Evolutionary conservation across 169 alveolate genomes (phyloP).

Genomic region (Babesia ovata): DNA sequence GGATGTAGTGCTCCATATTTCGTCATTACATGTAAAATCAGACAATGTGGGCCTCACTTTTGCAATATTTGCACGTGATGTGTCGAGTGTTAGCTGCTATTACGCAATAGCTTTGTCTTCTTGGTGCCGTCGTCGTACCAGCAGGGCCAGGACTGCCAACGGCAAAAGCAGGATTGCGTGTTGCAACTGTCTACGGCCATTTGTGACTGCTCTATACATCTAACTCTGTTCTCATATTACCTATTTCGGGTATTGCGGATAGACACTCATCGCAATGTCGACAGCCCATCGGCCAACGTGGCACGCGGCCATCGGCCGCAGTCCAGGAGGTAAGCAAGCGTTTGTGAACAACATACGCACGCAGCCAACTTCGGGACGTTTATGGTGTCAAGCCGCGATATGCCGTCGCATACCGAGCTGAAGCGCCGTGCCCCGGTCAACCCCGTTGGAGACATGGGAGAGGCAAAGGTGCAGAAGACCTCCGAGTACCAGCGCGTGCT

Average conservation of each 20-base stretch:
- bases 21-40: too few species aligned
- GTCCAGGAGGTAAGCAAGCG: slow-evolving; percentile 68
- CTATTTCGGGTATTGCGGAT: not conserved
- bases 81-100: too few species aligned
- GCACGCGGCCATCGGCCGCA: slow-evolving; percentile 80
- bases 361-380: slow-evolving; percentile 69
- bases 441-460: slow-evolving; percentile 57
- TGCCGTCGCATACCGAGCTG: slow-evolving; percentile 75
- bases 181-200: not conserved
- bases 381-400: slow-evolving; percentile 77
- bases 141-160: too few species aligned
- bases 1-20: too few species aligned
- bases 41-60: too few species aligned
- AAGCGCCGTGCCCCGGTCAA: slow-evolving; percentile 72
- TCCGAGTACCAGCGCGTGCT: slow-evolving; percentile 41
- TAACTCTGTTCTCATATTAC: not conserved
- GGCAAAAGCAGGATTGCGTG: too few species aligned
- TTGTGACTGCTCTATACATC: not conserved
- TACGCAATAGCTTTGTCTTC: too few species aligned
- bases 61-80: too few species aligned
- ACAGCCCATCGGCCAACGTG: slow-evolving; percentile 84
- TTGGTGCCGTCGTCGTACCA: too few species aligned
- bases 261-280: slow-evolving; percentile 66
- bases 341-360: not conserved
- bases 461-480: slow-evolving; percentile 45